phyloP scores from a whole-genome alignment of 176 grass and related monocot genomes.

The Carex kokanica region DNA sequence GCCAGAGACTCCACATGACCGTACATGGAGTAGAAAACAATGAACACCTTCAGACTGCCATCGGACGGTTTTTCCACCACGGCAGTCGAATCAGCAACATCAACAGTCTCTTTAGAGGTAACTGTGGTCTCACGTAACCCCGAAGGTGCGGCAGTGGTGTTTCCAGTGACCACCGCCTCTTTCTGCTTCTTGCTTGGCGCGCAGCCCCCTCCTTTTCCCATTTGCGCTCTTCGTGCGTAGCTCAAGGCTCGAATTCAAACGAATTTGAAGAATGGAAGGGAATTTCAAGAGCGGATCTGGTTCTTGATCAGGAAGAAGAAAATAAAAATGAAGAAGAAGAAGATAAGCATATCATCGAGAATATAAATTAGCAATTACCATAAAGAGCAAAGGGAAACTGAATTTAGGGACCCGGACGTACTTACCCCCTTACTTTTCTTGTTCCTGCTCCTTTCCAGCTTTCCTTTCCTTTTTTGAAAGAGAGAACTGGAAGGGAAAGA shows the following conservation, averaged over 20 bases:
- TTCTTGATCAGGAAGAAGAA: background rate
- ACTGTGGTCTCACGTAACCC: constrained; percentile 30
- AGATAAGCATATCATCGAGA: background rate
- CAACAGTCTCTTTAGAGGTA: constrained; percentile 7
- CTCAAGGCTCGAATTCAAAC: constrained; percentile 18
- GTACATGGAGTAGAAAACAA: constrained; percentile 96
- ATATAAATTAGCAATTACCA: background rate
- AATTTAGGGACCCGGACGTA: background rate
- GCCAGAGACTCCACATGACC: constrained; percentile 79
- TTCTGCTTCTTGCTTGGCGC: constrained; percentile 81
- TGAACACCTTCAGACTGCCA: constrained; percentile 47
- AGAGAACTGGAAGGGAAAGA: background rate
- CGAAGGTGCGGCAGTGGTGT: constrained; percentile 24
- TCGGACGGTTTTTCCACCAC: background rate
- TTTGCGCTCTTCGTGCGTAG: constrained; percentile 27
- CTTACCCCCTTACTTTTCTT: constrained; percentile 7
- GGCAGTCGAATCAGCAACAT: background rate
- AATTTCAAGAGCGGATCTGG: constrained; percentile 8
- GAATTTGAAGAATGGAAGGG: background rate
- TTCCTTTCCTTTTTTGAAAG: background rate
- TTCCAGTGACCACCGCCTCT: constrained; percentile 38
- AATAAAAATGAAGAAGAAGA: background rate
- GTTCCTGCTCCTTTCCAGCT: background rate
- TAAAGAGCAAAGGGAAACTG: background rate
- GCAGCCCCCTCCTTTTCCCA: constrained; percentile 89